These are phyloP conservation scores for Aspergillus floridensis DNA, from an alignment of 2,329 filamentous ascomycete species.

Conservation along the genomic window DNA sequence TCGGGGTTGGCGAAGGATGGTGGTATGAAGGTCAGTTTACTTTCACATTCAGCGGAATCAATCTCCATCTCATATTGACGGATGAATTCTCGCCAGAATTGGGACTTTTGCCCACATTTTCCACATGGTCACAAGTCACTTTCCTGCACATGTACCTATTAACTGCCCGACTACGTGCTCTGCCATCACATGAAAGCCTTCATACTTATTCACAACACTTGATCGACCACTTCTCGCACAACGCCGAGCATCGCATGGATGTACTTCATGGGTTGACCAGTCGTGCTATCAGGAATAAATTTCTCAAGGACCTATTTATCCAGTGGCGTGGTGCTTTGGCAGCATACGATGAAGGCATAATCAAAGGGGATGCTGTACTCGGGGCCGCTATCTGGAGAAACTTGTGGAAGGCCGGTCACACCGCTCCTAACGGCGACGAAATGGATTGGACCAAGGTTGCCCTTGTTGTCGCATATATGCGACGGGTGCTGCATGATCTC, in stretches of 20 bases:
- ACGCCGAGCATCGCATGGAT: constrained; percentile 68
- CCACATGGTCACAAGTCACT: constrained; percentile 91
- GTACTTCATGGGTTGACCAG: constrained; percentile 50
- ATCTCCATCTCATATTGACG: background rate
- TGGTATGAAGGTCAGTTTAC: constrained; percentile 73
- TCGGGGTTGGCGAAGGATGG: constrained; percentile 70
- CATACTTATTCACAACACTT: constrained; percentile 83
- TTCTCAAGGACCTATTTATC: constrained; percentile 81
- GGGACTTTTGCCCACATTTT: constrained; percentile 80
- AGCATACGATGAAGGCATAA: constrained; percentile 54
- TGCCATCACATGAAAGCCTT: constrained; percentile 64
- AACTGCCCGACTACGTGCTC: constrained; percentile 75
- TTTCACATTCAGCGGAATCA: background rate
- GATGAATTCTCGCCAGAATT: constrained; percentile 58
- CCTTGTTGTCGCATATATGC: constrained; percentile 62
- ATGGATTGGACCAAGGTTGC: constrained; percentile 62
- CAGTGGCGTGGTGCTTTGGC: constrained; percentile 87
- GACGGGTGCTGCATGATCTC: constrained; percentile 55
- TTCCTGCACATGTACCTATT: constrained; percentile 96
- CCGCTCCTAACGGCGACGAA: constrained; percentile 41
- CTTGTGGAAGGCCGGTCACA: constrained; percentile 70
- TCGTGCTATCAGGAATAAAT: constrained; percentile 56
- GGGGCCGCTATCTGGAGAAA: constrained; percentile 85
- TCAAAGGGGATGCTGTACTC: constrained; percentile 48
- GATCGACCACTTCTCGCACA: constrained; percentile 79